Percentiles rank a stretch among this genome's conserved stretches.
These are phyloP conservation scores for Xylariaceae sp. DNA, from an alignment of 2,329 filamentous ascomycete genomes.

Conservation along the genomic window DNA sequence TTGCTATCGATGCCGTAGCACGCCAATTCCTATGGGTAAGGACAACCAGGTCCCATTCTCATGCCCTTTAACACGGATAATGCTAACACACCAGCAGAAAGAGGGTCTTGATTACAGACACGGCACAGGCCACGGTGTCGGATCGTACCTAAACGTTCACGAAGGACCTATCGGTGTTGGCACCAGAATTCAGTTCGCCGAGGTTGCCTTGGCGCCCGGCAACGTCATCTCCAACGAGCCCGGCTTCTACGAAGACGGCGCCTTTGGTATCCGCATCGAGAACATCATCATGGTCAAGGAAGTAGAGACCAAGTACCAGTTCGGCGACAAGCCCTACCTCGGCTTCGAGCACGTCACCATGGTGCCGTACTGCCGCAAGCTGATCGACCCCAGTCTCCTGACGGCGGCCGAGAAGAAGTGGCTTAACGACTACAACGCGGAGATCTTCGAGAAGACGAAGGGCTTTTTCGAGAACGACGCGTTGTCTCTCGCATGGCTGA, in stretches of 20 bases:
- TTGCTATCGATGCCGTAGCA: slow-evolving; percentile 81
- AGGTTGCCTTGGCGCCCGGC: slow-evolving; percentile 82
- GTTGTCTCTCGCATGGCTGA: slow-evolving; percentile 71
- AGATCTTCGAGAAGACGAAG: slow-evolving; percentile 77
- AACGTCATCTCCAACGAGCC: slow-evolving; percentile 96
- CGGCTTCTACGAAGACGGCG: slow-evolving; percentile 93
- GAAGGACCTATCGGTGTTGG: slow-evolving; percentile 96
- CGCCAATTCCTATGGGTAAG: slow-evolving; percentile 86
- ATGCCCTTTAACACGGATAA: neutral
- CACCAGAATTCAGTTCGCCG: slow-evolving; percentile 82
- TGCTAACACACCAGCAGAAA: slow-evolving; percentile 35
- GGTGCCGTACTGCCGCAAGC: slow-evolving; percentile 86
- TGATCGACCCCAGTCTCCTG: slow-evolving; percentile 72
- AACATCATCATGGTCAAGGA: slow-evolving; percentile 91
- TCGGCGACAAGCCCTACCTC: slow-evolving; percentile 89
- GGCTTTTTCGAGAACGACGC: slow-evolving; percentile 68
- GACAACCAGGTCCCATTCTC: neutral
- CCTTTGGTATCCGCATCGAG: slow-evolving; percentile 92
- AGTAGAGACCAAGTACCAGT: slow-evolving; percentile 77
- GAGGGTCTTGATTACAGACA: slow-evolving; percentile 92
- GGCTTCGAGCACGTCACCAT: slow-evolving; percentile 97
- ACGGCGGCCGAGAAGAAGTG: slow-evolving; percentile 72
- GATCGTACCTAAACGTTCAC: slow-evolving; percentile 93
- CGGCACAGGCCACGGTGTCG: slow-evolving; percentile 92
- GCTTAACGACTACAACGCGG: slow-evolving; percentile 79